Percentiles rank a stretch among this genome's conserved stretches.
These are phyloP conservation scores for Davidsoniella virescens DNA, from an alignment of 2,329 filamentous ascomycete genomes.

Conservation along the genomic window DNA sequence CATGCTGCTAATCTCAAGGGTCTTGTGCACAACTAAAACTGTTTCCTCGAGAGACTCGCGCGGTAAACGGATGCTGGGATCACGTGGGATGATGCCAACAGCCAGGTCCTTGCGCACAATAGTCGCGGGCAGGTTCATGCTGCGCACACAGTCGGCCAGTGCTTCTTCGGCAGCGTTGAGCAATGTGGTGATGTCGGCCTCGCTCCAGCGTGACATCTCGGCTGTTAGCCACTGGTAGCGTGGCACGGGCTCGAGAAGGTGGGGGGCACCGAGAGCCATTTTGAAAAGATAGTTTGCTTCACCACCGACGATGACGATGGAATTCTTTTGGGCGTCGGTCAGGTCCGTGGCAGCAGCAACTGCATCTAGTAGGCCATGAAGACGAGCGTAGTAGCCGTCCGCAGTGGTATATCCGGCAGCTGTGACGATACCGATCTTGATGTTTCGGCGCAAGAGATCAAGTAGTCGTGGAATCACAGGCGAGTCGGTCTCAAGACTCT, in stretches of 20 bases:
- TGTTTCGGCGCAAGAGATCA: slow-evolving; percentile 58
- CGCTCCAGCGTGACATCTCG: slow-evolving; percentile 63
- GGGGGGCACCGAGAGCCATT: slow-evolving; percentile 47
- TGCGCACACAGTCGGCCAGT: slow-evolving; percentile 63
- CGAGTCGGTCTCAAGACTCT: slow-evolving; percentile 57
- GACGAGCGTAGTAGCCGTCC: slow-evolving; percentile 67
- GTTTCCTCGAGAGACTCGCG: slow-evolving; percentile 91
- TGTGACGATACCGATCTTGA: slow-evolving; percentile 87
- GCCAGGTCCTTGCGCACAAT: slow-evolving; percentile 80
- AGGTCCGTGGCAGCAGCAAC: slow-evolving; percentile 45
- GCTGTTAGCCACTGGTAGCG: slow-evolving; percentile 55
- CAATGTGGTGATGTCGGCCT: slow-evolving; percentile 61
- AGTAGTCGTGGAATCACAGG: slow-evolving; percentile 55
- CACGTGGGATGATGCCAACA: slow-evolving; percentile 57
- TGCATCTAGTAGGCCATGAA: slow-evolving; percentile 74
- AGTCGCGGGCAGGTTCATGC: slow-evolving; percentile 61
- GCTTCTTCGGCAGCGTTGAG: slow-evolving; percentile 80
- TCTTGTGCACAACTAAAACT: slow-evolving; percentile 84
- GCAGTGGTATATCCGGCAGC: slow-evolving; percentile 89
- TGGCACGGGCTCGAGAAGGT: slow-evolving; percentile 53
- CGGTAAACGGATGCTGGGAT: slow-evolving; percentile 49
- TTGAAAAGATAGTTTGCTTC: slow-evolving; percentile 93
- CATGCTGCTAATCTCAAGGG: slow-evolving; percentile 62
- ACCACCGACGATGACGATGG: slow-evolving; percentile 82
- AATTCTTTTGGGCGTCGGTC: slow-evolving; percentile 51